Base-by-base conservation (phyloP, 2,329 filamentous ascomycete species). In the Cordyceps javanica region DNA sequence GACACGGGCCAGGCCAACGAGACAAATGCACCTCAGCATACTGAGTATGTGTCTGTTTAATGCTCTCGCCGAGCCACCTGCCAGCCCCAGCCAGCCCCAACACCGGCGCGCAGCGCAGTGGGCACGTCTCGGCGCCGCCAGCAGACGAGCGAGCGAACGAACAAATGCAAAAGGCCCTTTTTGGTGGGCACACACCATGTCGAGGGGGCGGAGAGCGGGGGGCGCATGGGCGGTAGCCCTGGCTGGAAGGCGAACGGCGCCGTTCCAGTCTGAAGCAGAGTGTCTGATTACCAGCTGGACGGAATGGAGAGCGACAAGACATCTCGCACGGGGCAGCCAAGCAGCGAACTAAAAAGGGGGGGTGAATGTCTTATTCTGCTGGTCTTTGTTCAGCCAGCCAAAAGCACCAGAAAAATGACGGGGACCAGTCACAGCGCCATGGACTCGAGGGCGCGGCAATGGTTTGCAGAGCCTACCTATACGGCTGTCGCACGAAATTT, bases 1-100 rank as follows among this genome's bases (percentile, higher is more conserved):
- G 49, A 51, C 49, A 41, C 49, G 49, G 49, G 23, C 34, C 49
- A 51, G n/a, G n/a, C n/a, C n/a, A n/a, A n/a, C n/a, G n/a, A n/a
- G n/a, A n/a, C 48, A 38, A 50, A 25, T 50, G 21, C 21, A 50
- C 32, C 48, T 32, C 50, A 44, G 41, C 39, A 25, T 54, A 28
- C 34, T n/a, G n/a, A n/a, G n/a, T n/a, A n/a, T n/a, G n/a, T n/a
- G n/a, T 26, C 34, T 16, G n/a, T 23, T 6, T 42, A 19, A 5
- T 32, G 26, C 25, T 34, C 16, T 53, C 23, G 38, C n/a, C 38
- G n/a, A 42, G 36, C 50, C 10, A 30, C 49, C 32, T 26, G 46
- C 28, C 45, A 11, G n/a, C 30, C 46, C 36, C 25, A 41, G 49
- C 36, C 45, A 48, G 45, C 48, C 23, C 48, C 23, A 51, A 19